A percentile compares a stretch with the other conserved stretches of the same genome.
Evolutionary conservation across 176 grass and related monocot species (phyloP).

Genomic region (Cenchrus fungigraminus): DNA sequence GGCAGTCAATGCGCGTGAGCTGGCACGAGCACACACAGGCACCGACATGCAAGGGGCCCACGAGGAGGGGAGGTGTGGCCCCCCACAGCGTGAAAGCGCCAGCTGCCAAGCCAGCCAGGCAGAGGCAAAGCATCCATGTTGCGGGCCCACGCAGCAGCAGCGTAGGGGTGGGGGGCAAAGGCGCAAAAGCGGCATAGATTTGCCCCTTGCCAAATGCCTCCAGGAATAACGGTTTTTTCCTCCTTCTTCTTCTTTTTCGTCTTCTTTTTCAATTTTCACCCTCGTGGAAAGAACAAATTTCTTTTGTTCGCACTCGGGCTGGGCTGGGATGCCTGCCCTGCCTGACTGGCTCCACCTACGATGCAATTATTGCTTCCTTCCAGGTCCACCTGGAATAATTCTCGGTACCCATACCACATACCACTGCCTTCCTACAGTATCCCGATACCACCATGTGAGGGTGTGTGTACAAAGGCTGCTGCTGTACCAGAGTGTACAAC

Average conservation of each 20-base stretch:
- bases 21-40: background rate
- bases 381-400: background rate
- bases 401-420: background rate
- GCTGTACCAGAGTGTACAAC: background rate
- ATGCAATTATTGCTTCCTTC: background rate
- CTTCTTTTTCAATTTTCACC: background rate
- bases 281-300: background rate
- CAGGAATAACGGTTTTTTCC: conserved; percentile 24
- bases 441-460: background rate
- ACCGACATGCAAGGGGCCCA: background rate
- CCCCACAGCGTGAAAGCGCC: conserved; percentile 2
- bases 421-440: background rate
- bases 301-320: background rate
- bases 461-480: background rate
- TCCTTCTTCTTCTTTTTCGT: background rate
- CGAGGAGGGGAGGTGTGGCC: background rate
- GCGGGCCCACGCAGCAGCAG: background rate
- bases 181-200: background rate
- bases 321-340: no score
- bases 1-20: conserved; percentile 32
- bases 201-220: background rate
- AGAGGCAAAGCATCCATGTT: background rate
- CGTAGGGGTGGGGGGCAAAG: no score
- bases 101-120: conserved; percentile 20
- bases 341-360: background rate